phyloP scores from a whole-genome alignment of 2,329 filamentous ascomycete species.

The Epichloe brachyelytri region DNA sequence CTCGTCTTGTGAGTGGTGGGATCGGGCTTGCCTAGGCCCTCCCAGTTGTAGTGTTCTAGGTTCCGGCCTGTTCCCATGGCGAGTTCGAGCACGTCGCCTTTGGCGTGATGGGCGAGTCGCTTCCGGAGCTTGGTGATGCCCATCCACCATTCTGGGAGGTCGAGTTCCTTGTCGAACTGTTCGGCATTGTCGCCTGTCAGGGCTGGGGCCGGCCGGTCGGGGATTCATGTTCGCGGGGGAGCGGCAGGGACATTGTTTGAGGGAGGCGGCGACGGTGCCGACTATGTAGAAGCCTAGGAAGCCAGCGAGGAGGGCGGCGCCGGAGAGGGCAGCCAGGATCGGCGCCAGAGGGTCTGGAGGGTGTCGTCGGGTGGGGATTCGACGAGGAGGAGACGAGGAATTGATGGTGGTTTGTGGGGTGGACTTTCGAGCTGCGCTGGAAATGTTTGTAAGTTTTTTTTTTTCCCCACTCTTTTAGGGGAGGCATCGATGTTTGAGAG shows the following conservation, averaged over 20 bases:
- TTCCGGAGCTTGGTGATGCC: slow-evolving; percentile 40
- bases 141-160: slow-evolving; percentile 43
- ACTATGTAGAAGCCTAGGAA: slow-evolving; percentile 35
- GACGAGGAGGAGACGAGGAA: slow-evolving; percentile 9
- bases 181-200: slow-evolving; percentile 34
- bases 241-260: slow-evolving; percentile 15
- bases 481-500: neutral
- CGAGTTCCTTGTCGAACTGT: slow-evolving; percentile 45
- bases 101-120: slow-evolving; percentile 32
- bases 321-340: slow-evolving; percentile 32
- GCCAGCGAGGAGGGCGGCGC: slow-evolving; percentile 31
- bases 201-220: slow-evolving; percentile 37
- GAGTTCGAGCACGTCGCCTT: slow-evolving; percentile 48
- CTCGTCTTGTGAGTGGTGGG: neutral
- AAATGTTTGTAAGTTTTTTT: neutral
- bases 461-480: neutral
- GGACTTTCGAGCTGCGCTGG: neutral
- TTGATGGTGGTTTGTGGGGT: neutral
- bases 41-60: slow-evolving; percentile 46
- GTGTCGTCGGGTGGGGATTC: slow-evolving; percentile 19
- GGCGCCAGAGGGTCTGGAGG: slow-evolving; percentile 23
- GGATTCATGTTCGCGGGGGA: slow-evolving; percentile 19
- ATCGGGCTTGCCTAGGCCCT: slow-evolving; percentile 17
- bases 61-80: slow-evolving; percentile 52
- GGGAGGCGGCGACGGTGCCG: slow-evolving; percentile 23